Evolutionary conservation across 495 filamentous ascomycete species (phyloP).

Genomic region (Podospora anserina): DNA sequence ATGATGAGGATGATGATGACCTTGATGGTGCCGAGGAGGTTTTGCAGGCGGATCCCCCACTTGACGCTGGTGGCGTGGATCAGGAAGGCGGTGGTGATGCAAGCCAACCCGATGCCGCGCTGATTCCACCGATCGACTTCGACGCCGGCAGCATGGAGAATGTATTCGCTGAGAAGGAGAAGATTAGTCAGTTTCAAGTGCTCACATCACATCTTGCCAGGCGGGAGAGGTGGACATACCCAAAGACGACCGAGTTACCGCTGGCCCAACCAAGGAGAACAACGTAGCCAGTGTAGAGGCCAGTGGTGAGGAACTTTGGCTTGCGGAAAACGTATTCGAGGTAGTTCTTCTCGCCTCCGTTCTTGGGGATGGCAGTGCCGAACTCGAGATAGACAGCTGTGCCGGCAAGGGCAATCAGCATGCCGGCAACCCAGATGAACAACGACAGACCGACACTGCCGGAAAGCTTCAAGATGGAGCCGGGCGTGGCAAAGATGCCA

Average conservation of each 20-base stretch:
- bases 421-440: constrained; percentile 63
- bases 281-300: constrained; percentile 59
- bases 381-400: constrained; percentile 65
- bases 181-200: not conserved
- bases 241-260: constrained; percentile 64
- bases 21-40: constrained; percentile 65
- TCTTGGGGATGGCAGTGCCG: constrained; percentile 50
- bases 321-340: constrained; percentile 63
- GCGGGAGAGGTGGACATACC: constrained; percentile 8
- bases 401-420: constrained; percentile 59
- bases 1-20: constrained; percentile 65
- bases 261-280: constrained; percentile 55
- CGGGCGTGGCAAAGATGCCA: constrained; percentile 76
- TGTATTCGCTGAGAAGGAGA: constrained; percentile 51
- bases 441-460: constrained; percentile 69
- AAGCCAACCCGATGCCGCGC: constrained; percentile 63
- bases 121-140: constrained; percentile 65
- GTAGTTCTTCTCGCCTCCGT: constrained; percentile 62
- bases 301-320: constrained; percentile 63
- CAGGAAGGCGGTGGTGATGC: constrained; percentile 60
- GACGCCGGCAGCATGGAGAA: constrained; percentile 59
- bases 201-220: not conserved
- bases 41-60: constrained; percentile 66
- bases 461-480: constrained; percentile 60
- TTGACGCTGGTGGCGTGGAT: constrained; percentile 61